Evolutionary conservation across 2,329 filamentous ascomycete genomes (phyloP), one percentile per base, ranked within the genome.

Genomic region (Talaromyces sp.): DNA sequence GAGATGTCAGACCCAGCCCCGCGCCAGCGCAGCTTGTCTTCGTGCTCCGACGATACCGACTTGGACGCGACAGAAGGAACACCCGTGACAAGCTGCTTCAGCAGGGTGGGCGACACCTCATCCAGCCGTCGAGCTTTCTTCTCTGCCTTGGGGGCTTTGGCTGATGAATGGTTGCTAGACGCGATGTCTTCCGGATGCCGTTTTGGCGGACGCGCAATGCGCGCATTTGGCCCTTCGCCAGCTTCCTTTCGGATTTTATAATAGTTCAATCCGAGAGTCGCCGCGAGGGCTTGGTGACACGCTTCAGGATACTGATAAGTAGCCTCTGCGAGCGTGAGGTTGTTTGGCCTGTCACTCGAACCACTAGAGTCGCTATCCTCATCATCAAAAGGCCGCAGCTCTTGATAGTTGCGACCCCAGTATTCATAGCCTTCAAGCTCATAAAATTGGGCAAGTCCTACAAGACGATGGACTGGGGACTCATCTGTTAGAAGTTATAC

Each of bases 161-260:
- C 70, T 6, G 70, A 71, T 28, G 69, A 65, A 9, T 57, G 59
- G 56, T 55, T 32, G 25, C 68, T 63, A 1, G 73, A 74, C 33
- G 63, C 67, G 17, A 71, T 61, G 7, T 77, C 74, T 7, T 76
- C 74, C 53, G 71, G 73, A 19, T 67, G 69, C 32, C 75, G 71
- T 65, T 77, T 77, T 2, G 69, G 69, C 9, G 73, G 69, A n/a
- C 70, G 68, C 25, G 63, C 53, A 25, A 68, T 65, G 10, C 67
- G 70, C 51, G 49, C 25, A 55, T 68, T 64, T 4, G 70, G 70
- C 4, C 70, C 71, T 58, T 76, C 73, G 4, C 75, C 73, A 8
- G 74, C 71, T 63, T 76, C 73, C 44, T 77, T 77, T 17, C 72
- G 72, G 55, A 77, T 77, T 64, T 77, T 76, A 64, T 73, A 74